phyloP scores from a whole-genome alignment of 305 asterid species.

The Solanum hybrid region DNA sequence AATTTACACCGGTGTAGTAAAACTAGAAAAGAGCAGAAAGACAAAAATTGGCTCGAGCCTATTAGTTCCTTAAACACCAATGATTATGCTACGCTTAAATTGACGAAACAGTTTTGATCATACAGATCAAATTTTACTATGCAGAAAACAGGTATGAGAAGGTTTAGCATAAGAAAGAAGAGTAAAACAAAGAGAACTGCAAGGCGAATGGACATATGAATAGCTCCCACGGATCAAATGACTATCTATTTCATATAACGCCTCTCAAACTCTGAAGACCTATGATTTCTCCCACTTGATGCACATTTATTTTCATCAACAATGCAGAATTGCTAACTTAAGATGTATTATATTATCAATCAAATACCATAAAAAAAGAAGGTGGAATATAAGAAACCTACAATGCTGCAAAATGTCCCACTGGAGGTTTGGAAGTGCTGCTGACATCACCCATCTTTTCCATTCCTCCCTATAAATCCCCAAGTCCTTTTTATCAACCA shows the following conservation, averaged over 20 bases:
- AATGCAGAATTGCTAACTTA: neutral
- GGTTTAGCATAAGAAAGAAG: neutral
- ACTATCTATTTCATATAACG: neutral
- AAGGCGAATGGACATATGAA: neutral
- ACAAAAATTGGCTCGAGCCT: neutral
- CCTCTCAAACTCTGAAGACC: neutral
- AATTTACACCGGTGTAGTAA: neutral
- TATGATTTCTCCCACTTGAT: neutral
- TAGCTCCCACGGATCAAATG: neutral
- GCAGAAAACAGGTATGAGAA: neutral
- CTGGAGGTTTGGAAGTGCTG: slow-evolving; percentile 41
- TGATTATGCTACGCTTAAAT: neutral
- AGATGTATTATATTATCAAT: neutral
- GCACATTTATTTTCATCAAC: neutral
- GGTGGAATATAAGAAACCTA: slow-evolving; percentile 41
- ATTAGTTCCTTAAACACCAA: neutral
- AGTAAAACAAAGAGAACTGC: neutral
- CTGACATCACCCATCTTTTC: slow-evolving; percentile 85
- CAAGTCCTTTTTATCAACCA: slow-evolving; percentile 46
- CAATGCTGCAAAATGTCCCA: slow-evolving; percentile 32
- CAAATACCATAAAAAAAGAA: slow-evolving; percentile 2
- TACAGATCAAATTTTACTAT: neutral
- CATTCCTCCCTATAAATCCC: slow-evolving; percentile 72
- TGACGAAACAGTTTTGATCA: neutral
- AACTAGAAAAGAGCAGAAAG: neutral